Evolutionary conservation across 441 rosid genomes (phyloP).

Genomic region (Euphorbia celastroides): DNA sequence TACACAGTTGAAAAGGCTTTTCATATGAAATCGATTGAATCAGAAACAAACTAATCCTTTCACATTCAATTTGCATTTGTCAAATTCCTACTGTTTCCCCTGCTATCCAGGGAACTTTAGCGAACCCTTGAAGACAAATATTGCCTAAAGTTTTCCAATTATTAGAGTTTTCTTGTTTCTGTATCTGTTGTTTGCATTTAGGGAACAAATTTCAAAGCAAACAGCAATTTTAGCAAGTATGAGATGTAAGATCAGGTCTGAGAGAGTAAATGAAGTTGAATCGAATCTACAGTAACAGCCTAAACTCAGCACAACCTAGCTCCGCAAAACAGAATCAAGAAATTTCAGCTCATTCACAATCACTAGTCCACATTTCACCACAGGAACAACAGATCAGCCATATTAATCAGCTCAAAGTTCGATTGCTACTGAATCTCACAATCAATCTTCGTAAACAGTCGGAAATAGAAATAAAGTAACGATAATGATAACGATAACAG

Average conservation of each 20-base stretch:
- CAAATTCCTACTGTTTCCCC: slow-evolving; percentile 12
- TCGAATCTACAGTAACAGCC: not conserved
- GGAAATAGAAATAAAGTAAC: not conserved
- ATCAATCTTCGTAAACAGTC: not conserved
- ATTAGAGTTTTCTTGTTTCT: not conserved
- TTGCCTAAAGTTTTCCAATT: not conserved
- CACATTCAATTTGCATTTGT: not conserved
- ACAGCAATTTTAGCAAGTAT: not conserved
- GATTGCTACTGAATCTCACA: not conserved
- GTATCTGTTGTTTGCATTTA: not conserved
- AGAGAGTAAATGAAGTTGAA: not conserved
- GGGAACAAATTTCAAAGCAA: not conserved
- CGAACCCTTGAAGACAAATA: not conserved
- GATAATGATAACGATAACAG: not conserved
- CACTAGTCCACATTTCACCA: not conserved
- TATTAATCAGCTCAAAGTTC: not conserved
- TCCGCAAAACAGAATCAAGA: not conserved
- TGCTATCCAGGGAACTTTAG: slow-evolving; percentile 17
- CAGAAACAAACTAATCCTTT: no score
- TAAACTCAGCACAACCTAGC: not conserved
- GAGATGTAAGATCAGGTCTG: not conserved
- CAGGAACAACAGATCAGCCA: not conserved
- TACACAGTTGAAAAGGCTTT: slow-evolving; percentile 1
- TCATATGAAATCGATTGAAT: not conserved
- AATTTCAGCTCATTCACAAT: not conserved